Evolutionary conservation across 2,329 filamentous ascomycete species (phyloP), one percentile per base, ranked within the genome.

Genomic region (Phyllosticta citrichinensis): DNA sequence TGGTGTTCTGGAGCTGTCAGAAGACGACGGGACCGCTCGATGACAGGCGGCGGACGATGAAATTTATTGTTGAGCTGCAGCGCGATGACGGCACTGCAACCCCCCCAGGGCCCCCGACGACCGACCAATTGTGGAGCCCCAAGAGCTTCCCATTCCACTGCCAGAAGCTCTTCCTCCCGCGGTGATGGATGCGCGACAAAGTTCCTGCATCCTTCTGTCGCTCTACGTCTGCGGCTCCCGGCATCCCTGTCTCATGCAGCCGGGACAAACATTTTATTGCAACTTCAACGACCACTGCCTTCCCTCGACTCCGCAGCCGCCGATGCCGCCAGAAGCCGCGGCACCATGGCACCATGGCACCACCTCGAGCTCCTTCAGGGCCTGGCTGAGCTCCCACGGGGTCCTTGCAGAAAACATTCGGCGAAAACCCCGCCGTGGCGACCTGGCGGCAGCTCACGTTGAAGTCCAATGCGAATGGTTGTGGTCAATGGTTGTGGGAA

Each of bases 61-160:
- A 61, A 61, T 24, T 56, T 61, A 54, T 52, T 27, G 58, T 52
- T 52, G 51, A 52, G 51, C 19, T 24, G 8, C 33, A 40, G 33
- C 33, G 33, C 33, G 33, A 40, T 40, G 33, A 40, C 33, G 33
- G 33, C 33, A 40, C 33, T 40, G 33, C 10, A 40, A 40, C 1
- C 33, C 27, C 33, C 14, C 33, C 33, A 40, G 33, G 33, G 11
- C 33, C 33, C 33, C 33, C 33, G 33, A 40, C 33, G 33, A 40
- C 33, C 33, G 33, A 40, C 33, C 33, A 14, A 11, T 40, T 14
- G 33, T 40, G 33, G 33, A 40, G 33, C 33, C 33, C 33, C 10
- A 5, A 14, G 33, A 12, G 33, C 33, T 12, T 40, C 33, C 11
- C 33, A 40, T 40, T 40, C 33, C 33, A 40, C 33, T 17, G 14